A percentile compares a stretch with the other conserved stretches of the same genome.
Conservation (phyloP, 495 filamentous ascomycete genomes). For the Penicillium canariense region DNA sequence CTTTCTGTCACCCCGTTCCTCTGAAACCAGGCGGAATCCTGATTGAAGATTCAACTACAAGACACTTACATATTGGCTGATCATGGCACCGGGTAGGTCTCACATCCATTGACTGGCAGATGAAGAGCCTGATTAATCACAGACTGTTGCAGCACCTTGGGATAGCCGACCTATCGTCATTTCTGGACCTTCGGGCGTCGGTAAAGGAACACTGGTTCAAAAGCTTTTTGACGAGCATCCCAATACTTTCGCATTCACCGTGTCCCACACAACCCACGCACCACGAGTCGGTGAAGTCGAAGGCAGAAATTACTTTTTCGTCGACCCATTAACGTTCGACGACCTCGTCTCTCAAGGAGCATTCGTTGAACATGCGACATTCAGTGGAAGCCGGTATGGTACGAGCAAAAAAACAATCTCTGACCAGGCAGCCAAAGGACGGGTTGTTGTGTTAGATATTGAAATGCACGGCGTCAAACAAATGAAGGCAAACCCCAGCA, state of each 20-base stretch:
- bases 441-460: conserved; percentile 57
- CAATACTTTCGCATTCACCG: conserved; percentile 68
- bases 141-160: too few species aligned
- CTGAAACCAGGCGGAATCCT: too few species aligned
- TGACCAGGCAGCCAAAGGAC: conserved; percentile 61
- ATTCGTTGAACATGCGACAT: conserved; percentile 79
- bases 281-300: conserved; percentile 70
- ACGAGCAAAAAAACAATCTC: conserved; percentile 71
- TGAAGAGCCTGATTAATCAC: too few species aligned
- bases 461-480: conserved; percentile 92
- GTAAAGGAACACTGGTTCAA: conserved; percentile 79
- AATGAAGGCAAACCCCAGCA: conserved; percentile 58
- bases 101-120: too few species aligned
- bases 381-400: conserved; percentile 77
- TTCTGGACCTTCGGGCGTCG: conserved; percentile 76
- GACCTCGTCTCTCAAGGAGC: conserved; percentile 58
- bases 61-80: too few species aligned
- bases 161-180: conserved; percentile 84
- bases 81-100: too few species aligned
- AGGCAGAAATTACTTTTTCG: conserved; percentile 76
- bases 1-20: too few species aligned
- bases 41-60: too few species aligned
- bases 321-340: conserved; percentile 60
- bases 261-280: conserved; percentile 65
- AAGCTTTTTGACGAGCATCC: conserved; percentile 63